Evolutionary conservation across 176 grass and related monocot species (phyloP), one percentile per base, ranked within the genome.

Genomic region (Carex cristatella): DNA sequence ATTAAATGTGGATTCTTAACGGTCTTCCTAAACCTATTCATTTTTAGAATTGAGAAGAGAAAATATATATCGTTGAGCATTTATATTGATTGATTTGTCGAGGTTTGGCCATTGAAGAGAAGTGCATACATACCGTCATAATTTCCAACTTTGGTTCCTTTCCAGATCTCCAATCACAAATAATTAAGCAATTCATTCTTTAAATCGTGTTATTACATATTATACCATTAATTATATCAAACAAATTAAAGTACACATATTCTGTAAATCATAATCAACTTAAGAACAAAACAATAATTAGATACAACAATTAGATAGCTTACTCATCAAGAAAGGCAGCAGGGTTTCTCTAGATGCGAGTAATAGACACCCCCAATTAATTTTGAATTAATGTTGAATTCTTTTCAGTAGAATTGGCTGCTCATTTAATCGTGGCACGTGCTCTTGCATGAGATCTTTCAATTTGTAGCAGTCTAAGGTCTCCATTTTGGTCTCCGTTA

Each of bases 311-410:
- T 1, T 69, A 15, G 1, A 74, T 10, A 28, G 19, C 49, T 56
- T 77, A 77, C 73, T 77, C 73, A 2, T 77, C 73, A 2, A 77
- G 49, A 77, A 77, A 77, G 48, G 73, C 48, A 32, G 23, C 11
- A 32, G 73, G 46, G 49, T 77, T 77, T 77, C 73, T 77, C 49
- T 77, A 77, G 49, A 77, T 55, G 51, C 49, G 73, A 77, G 49
- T 56, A 55, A 28, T 77, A 31, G 73, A 56, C 49, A 77, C 46
- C 49, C 73, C 73, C 12, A 77, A 54, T 77, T 77, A 49, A 55
- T 77, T 55, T 15, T 32, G 49, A 77, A 56, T 77, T 55, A 85
- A 32, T 19, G 51, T 40, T 62, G 57, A 9, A 19, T 72, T 69
- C 10, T 72, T 40, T 9, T 27, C 44, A 56, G 10, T 15, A 0